These are phyloP conservation scores for Annulohypoxylon nitens DNA, from an alignment of 495 filamentous ascomycete genomes.

Conservation along the genomic window DNA sequence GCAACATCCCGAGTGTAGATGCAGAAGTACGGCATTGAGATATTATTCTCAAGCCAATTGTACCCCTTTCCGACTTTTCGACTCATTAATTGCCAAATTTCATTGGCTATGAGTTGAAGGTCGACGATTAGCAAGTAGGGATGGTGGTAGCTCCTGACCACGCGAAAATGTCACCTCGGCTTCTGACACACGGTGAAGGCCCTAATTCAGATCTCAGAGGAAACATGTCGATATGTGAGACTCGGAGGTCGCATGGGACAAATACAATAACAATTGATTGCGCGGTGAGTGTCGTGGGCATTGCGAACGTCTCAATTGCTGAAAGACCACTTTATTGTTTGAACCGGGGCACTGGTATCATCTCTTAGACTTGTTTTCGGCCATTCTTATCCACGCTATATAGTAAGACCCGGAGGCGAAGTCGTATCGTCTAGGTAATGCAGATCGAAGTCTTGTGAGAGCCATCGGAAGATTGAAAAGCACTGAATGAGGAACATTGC, in stretches of 20 bases:
- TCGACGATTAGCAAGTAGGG: neutral
- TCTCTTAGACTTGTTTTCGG: neutral
- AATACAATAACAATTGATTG: constrained; percentile 5
- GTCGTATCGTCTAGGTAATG: constrained; percentile 4
- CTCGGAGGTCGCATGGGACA: neutral
- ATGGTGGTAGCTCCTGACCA: neutral
- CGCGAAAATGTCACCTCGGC: constrained; percentile 2
- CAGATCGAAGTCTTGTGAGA: neutral
- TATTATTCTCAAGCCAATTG: constrained; percentile 1
- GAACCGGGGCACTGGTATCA: neutral
- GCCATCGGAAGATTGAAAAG: neutral
- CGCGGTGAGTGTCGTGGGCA: neutral
- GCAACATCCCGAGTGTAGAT: constrained; percentile 6
- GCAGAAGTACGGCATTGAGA: constrained; percentile 3
- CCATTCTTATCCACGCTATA: neutral
- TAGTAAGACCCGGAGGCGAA: neutral
- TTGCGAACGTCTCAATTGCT: neutral
- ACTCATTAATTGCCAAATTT: neutral
- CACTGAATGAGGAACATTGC: neutral
- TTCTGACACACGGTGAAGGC: neutral
- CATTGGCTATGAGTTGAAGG: neutral
- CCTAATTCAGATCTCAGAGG: neutral
- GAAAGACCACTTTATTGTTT: neutral
- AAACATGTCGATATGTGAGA: constrained; percentile 5
- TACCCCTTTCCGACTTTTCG: neutral